Evolutionary conservation across 805 yeast genomes (phyloP).

Genomic region (Barnettozyma sucrosica): DNA sequence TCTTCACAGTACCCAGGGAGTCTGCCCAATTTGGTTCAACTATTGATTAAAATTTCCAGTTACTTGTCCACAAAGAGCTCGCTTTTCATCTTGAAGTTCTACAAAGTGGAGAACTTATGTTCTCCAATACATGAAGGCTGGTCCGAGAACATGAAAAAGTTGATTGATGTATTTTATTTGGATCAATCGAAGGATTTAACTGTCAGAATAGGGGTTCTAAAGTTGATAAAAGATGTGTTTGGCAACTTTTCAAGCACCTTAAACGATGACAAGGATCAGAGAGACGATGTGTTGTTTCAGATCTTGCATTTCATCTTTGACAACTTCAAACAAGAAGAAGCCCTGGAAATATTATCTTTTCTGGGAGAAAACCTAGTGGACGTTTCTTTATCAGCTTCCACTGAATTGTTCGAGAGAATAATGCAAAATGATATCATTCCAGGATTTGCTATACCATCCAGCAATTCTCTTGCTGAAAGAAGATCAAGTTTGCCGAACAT

Average conservation of each 20-base stretch:
- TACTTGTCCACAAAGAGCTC: conserved; percentile 34
- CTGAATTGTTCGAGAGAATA: conserved; percentile 15
- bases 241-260: conserved; percentile 17
- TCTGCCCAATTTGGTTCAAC: conserved; percentile 34
- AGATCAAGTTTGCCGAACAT: conserved; percentile 24
- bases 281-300: conserved; percentile 12
- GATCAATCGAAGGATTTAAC: conserved; percentile 18
- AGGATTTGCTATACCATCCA: conserved; percentile 10
- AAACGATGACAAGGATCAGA: conserved; percentile 7
- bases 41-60: conserved; percentile 34
- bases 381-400: conserved; percentile 11
- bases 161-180: conserved; percentile 42
- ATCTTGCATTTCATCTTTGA: conserved; percentile 15
- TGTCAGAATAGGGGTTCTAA: conserved; percentile 30
- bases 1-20: conserved; percentile 35
- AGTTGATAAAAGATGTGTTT: conserved; percentile 21
- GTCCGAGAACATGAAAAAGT: conserved; percentile 38
- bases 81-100: conserved; percentile 41
- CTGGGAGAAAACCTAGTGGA: conserved; percentile 27
- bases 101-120: conserved; percentile 45
- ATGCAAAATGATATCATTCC: conserved; percentile 24
- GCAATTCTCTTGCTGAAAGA: conserved; percentile 12
- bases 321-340: conserved; percentile 16
- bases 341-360: conserved; percentile 27
- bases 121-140: conserved; percentile 47